Conservation (phyloP, 169 alveolate species). For the Cryptosporidium baileyi region DNA sequence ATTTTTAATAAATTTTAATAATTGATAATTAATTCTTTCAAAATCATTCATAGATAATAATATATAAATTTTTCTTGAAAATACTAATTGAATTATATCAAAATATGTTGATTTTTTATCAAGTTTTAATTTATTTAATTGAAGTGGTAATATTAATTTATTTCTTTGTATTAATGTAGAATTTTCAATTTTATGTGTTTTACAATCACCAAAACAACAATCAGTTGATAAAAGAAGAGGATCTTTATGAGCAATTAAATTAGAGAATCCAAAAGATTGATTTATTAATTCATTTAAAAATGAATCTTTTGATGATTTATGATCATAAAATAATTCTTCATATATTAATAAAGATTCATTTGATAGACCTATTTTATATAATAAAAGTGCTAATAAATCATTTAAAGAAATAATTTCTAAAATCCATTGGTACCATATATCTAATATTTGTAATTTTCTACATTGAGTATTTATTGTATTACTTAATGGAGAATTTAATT, state of each 20-base stretch:
- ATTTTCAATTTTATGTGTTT: constrained; percentile 17
- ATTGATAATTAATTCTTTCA: neutral
- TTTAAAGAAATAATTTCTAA: constrained; percentile 18
- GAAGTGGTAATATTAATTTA: constrained; percentile 10
- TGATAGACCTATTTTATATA: constrained; percentile 13
- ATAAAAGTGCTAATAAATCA: constrained; percentile 9
- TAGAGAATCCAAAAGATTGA: constrained; percentile 25
- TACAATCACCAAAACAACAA: constrained; percentile 54
- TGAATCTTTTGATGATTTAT: neutral
- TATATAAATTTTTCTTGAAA: constrained; percentile 26
- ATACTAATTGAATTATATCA: constrained; percentile 17
- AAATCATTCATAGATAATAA: neutral
- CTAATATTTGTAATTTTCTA: constrained; percentile 57
- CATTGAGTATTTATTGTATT: constrained; percentile 22
- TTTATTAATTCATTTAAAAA: constrained; percentile 6
- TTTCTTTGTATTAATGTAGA: constrained; percentile 9
- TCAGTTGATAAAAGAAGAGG: constrained; percentile 55
- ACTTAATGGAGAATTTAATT: constrained; percentile 1
- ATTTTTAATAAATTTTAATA: neutral
- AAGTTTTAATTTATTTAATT: neutral
- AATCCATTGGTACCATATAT: constrained; percentile 68
- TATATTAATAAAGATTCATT: constrained; percentile 43
- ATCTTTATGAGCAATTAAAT: neutral
- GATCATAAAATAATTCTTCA: constrained; percentile 6
- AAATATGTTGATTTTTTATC: constrained; percentile 44